Evolutionary conservation across 2,329 filamentous ascomycete species (phyloP).

Genomic region (Fusarium proliferatum): DNA sequence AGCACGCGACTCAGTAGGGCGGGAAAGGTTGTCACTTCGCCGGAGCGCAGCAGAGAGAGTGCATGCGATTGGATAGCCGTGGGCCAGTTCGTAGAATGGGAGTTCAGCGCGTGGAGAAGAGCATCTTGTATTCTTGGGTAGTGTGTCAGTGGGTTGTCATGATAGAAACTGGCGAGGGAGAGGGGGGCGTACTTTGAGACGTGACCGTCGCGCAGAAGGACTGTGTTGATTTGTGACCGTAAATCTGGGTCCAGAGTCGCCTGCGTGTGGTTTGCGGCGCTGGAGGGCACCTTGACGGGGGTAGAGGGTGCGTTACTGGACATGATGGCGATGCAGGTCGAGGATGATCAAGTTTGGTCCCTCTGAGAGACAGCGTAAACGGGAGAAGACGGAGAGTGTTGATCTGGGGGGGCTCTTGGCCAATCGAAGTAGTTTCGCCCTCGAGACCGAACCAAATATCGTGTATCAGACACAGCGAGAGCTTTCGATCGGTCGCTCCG

Average conservation of each 20-base stretch:
- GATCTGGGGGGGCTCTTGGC: not conserved
- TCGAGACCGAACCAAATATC: not conserved
- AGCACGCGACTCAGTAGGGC: constrained; percentile 70
- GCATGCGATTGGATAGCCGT: constrained; percentile 69
- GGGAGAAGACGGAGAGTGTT: not conserved
- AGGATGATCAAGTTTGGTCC: not conserved
- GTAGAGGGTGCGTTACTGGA: constrained; percentile 62
- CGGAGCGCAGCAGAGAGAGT: constrained; percentile 68
- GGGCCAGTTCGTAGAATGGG: constrained; percentile 71
- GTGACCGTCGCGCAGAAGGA: constrained; percentile 69
- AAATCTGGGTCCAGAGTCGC: constrained; percentile 71
- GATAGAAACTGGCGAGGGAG: not conserved
- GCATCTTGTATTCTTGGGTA: constrained; percentile 67
- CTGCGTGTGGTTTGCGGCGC: constrained; percentile 68
- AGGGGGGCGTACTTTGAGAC: constrained; percentile 62
- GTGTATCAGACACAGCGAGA: not conserved
- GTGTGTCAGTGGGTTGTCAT: constrained; percentile 10
- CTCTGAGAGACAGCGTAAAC: not conserved
- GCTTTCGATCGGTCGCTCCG: constrained; percentile 3
- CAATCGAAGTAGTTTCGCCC: not conserved
- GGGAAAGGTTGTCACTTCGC: constrained; percentile 69
- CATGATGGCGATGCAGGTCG: constrained; percentile 47
- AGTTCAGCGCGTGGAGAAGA: constrained; percentile 70
- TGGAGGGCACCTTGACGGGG: constrained; percentile 69
- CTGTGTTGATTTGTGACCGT: constrained; percentile 70